Percentiles rank a stretch among this genome's conserved stretches.
Conservation (phyloP, 2,329 filamentous ascomycete species). For the Pyricularia grisea region DNA sequence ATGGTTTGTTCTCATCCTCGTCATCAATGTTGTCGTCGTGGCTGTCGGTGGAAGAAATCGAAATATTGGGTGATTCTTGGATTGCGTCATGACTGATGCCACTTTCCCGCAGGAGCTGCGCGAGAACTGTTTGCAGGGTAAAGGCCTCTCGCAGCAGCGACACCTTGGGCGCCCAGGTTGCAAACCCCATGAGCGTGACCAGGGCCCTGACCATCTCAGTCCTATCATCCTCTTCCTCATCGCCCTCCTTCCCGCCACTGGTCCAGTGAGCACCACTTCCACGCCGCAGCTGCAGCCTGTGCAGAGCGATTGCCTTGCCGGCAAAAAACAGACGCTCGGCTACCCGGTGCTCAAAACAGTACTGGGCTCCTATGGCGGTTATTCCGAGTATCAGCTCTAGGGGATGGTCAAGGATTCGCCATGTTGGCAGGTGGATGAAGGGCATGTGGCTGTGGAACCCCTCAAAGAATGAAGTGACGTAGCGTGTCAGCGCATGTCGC, state of each 20-base stretch:
- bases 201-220: conserved; percentile 41
- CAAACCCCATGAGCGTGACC: conserved; percentile 45
- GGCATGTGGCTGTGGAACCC: conserved; percentile 38
- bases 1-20: background rate
- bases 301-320: conserved; percentile 38
- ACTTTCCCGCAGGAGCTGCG: conserved; percentile 40
- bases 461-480: conserved; percentile 12
- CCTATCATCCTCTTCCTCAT: conserved; percentile 13
- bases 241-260: background rate
- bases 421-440: conserved; percentile 16
- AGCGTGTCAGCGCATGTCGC: conserved; percentile 10
- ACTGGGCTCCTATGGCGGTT: conserved; percentile 36
- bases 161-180: conserved; percentile 49
- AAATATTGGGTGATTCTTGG: background rate
- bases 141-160: conserved; percentile 43
- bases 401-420: conserved; percentile 5
- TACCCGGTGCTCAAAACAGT: conserved; percentile 37
- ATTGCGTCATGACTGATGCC: conserved; percentile 3
- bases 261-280: background rate
- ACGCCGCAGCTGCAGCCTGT: background rate
- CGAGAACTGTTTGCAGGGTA: conserved; percentile 45
- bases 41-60: background rate
- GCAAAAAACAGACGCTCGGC: conserved; percentile 48
- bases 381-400: conserved; percentile 38
- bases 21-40: background rate